phyloP scores from a whole-genome alignment of 257 asterid genomes.

The Fraxinus anomala region DNA sequence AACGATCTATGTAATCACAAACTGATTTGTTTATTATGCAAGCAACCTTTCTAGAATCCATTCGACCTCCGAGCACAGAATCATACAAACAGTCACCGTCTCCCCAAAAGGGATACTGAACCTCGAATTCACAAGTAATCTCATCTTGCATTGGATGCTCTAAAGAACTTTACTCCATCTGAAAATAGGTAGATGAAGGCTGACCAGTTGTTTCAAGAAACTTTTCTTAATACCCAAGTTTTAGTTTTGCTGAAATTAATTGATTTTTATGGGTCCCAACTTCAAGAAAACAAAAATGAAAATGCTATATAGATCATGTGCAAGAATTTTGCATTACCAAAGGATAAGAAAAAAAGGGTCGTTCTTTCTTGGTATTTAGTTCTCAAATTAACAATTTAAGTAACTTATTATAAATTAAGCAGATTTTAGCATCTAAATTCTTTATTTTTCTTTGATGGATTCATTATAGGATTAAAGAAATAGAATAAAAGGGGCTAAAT shows the following conservation, averaged over 20 bases:
- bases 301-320: conserved; percentile 42
- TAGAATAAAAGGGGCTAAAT: no score
- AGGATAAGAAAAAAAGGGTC: conserved; percentile 10
- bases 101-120: conserved; percentile 68
- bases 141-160: conserved; percentile 80
- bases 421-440: conserved; percentile 14
- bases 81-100: conserved; percentile 46
- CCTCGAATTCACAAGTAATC: conserved; percentile 71
- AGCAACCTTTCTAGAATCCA: conserved; percentile 72
- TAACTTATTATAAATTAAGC: conserved; percentile 13
- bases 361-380: conserved; percentile 16
- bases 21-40: conserved; percentile 69
- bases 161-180: conserved; percentile 59
- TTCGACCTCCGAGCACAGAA: conserved; percentile 74
- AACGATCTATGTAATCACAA: conserved; percentile 85
- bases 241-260: conserved; percentile 68
- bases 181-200: conserved; percentile 39
- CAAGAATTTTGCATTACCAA: conserved; percentile 13
- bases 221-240: conserved; percentile 70
- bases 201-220: conserved; percentile 68
- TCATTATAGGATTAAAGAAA: no score
- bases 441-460: no score
- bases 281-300: conserved; percentile 30
- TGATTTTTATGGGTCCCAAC: conserved; percentile 53
- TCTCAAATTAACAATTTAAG: conserved; percentile 13